phyloP scores from a whole-genome alignment of 129 eudicot species.

The Tagetes patula region DNA sequence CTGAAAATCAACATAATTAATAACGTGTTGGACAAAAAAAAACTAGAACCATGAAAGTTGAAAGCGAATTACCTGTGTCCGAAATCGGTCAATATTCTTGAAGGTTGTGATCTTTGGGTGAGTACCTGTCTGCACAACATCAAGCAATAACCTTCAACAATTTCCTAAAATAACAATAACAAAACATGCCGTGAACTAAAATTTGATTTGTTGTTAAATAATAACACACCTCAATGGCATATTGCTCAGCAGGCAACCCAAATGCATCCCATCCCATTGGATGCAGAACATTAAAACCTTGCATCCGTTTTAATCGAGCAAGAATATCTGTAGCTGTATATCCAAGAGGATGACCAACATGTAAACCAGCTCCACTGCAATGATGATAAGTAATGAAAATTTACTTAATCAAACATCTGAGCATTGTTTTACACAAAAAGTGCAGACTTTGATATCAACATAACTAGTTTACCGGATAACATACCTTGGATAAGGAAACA shows the following conservation, averaged over 20 bases:
- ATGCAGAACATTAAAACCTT: constrained; percentile 92
- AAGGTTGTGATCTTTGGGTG: constrained; percentile 85
- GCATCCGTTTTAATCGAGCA: constrained; percentile 94
- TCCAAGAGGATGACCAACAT: constrained; percentile 99
- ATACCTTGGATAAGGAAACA: constrained; percentile 98
- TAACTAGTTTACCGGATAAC: neutral
- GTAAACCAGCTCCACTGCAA: constrained; percentile 97
- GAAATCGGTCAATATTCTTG: constrained; percentile 83
- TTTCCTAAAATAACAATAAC: neutral
- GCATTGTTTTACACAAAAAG: neutral
- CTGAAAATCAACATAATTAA: constrained; percentile 39
- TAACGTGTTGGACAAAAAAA: neutral
- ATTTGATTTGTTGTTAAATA: neutral
- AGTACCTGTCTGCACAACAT: constrained; percentile 78
- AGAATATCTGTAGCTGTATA: constrained; percentile 97
- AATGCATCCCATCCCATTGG: constrained; percentile 99
- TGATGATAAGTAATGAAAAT: constrained; percentile 17
- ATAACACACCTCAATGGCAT: constrained; percentile 77
- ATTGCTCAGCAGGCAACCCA: constrained; percentile 98
- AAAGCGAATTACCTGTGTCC: constrained; percentile 57
- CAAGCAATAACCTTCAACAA: constrained; percentile 3
- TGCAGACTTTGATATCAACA: too few relatives aligned
- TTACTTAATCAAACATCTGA: neutral
- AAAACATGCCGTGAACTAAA: neutral
- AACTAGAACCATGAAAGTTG: neutral